Evolutionary conservation across 257 asterid species (phyloP), one percentile per base, ranked within the genome.

Genomic region (Anisodus tanguticus): DNA sequence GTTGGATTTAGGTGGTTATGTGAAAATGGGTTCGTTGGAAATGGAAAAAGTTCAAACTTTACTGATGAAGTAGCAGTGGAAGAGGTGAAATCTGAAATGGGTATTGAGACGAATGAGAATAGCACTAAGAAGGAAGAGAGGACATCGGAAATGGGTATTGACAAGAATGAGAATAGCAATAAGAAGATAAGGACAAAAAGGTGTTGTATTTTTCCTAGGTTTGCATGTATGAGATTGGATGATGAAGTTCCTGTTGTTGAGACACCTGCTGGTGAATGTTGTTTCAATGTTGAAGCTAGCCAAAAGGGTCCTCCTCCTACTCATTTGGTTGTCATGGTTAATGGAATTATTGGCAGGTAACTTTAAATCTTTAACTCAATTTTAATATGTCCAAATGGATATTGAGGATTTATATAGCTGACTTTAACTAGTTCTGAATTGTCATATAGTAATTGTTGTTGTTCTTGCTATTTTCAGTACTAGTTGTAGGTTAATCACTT

Each of bases 281-380:
- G 92, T 68, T 91, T 94, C 84, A 62, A 91, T 81, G 85, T 93
- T 72, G 93, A 87, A 80, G 89, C 91, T n/a, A 86, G 39, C 74
- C 54, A 67, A 82, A 89, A 83, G 78, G 88, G 86, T 83, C 41
- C 58, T 71, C 89, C 54, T 74, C 91, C 93, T 41, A 80, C 86
- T 53, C 98, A 94, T 67, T 89, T 95, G 68, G 82, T 95, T 85
- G 92, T 95, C 55, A 94, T 92, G 98, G 98, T 94, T 84, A 94
- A 95, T 83, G 99, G 99, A 47, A 92, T 94, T 78, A 89, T 92
- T 88, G 99, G 99, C 85, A 94, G 98, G 99, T 88, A 58, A 77
- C 31, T 77, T 26, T 26, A 22, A 76, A 76, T 51, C 81, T 53
- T 53, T 2, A 26, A 53, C 47, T 53, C 26, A 49, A 12, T 68